Evolutionary conservation across 148 eudicot species (phyloP).

Genomic region (Gaultheria prostrata): DNA sequence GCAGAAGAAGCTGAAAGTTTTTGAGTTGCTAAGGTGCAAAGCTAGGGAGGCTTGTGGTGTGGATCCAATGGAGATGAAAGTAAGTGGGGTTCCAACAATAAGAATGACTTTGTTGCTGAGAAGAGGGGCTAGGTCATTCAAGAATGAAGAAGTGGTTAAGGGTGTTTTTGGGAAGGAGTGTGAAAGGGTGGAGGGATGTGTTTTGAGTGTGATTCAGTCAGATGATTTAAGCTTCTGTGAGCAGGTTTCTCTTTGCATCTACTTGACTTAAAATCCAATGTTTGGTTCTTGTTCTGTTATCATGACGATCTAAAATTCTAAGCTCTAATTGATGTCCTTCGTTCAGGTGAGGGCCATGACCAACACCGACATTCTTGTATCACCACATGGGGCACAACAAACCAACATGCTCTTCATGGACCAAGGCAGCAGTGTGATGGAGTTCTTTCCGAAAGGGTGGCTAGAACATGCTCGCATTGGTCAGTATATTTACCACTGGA

Average conservation of each 20-base stretch:
- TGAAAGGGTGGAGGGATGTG: conserved; percentile 34
- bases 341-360: conserved; percentile 46
- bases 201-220: conserved; percentile 32
- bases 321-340: neutral
- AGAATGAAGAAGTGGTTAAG: conserved; percentile 25
- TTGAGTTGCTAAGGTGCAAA: conserved; percentile 40
- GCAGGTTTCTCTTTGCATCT: conserved; percentile 19
- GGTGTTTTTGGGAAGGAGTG: conserved; percentile 36
- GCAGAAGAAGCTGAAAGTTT: conserved; percentile 25
- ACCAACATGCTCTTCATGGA: conserved; percentile 59
- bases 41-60: conserved; percentile 34
- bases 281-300: too few species aligned
- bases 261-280: too few species aligned
- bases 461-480: conserved; percentile 36
- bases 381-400: conserved; percentile 48
- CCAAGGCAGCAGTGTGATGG: conserved; percentile 44
- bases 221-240: conserved; percentile 46
- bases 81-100: conserved; percentile 25
- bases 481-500: conserved; percentile 42
- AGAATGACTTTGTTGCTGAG: conserved; percentile 52
- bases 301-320: too few species aligned
- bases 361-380: conserved; percentile 37
- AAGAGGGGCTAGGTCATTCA: conserved; percentile 40
- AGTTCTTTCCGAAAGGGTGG: conserved; percentile 58
- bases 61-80: conserved; percentile 21